These are phyloP conservation scores for Mycena venus DNA, from an alignment of 768 basidiomycete species.

Conservation along the genomic window DNA sequence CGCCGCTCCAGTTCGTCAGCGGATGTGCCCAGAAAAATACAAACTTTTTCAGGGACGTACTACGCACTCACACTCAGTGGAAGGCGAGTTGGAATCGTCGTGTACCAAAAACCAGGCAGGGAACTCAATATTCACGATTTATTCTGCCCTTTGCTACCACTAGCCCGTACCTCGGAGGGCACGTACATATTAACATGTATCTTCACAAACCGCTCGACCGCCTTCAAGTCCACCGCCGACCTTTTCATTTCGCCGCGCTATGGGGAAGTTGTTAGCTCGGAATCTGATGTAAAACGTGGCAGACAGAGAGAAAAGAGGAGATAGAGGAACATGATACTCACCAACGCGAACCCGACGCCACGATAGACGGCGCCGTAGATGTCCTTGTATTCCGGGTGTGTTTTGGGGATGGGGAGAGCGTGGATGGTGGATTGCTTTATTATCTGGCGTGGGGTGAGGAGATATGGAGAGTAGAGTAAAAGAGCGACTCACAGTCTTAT, in stretches of 20 bases:
- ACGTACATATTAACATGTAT: slow-evolving; percentile 63
- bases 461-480: neutral
- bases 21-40: neutral
- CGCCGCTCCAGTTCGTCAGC: neutral
- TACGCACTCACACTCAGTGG: too few species aligned
- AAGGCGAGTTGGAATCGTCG: neutral
- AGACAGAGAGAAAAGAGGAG: neutral
- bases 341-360: slow-evolving; percentile 66
- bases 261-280: neutral
- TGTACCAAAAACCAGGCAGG: too few species aligned
- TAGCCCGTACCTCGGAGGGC: slow-evolving; percentile 19
- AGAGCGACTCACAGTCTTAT: slow-evolving; percentile 56
- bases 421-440: slow-evolving; percentile 61
- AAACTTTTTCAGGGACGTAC: neutral
- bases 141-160: too few species aligned
- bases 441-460: slow-evolving; percentile 44
- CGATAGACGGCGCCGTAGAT: slow-evolving; percentile 60
- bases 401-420: slow-evolving; percentile 55
- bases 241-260: slow-evolving; percentile 60
- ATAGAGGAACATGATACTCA: slow-evolving; percentile 37
- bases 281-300: too few species aligned
- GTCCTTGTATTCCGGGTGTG: slow-evolving; percentile 67
- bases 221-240: slow-evolving; percentile 49
- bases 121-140: too few species aligned
- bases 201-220: slow-evolving; percentile 56